A percentile compares a stretch with the other conserved stretches of the same genome.
These are phyloP conservation scores for Gonapodya prolifera DNA, from an alignment of 192 early-diverging fungal genomes.

Conservation along the genomic window DNA sequence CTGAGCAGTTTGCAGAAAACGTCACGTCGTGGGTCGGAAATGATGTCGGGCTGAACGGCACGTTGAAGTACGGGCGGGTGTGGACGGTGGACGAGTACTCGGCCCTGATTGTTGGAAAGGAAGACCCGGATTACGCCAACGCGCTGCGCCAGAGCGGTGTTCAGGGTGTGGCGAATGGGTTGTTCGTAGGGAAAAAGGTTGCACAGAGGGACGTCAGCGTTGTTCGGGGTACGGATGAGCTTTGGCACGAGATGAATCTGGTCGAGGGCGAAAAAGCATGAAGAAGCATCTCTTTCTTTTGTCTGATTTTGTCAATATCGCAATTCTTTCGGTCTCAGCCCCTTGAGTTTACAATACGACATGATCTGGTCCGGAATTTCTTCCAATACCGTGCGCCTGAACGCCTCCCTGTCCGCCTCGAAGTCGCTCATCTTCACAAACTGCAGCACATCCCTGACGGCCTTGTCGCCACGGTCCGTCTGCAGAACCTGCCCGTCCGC, in stretches of 20 bases:
- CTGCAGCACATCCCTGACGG: neutral
- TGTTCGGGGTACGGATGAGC: neutral
- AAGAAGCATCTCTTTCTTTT: too few species aligned
- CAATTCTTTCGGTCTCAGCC: neutral
- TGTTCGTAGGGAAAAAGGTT: neutral
- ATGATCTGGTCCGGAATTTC: neutral
- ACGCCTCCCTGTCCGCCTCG: neutral
- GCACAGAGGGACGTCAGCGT: neutral
- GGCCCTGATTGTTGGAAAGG: neutral
- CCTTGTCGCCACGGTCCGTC: neutral
- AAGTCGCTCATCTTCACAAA: neutral
- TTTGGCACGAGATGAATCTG: neutral
- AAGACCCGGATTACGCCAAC: neutral
- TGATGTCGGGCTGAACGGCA: neutral
- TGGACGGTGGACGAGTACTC: neutral
- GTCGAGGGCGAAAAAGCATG: neutral
- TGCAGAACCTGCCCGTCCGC: neutral
- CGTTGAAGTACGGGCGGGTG: neutral
- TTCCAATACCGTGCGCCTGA: neutral
- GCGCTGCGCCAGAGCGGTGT: neutral
- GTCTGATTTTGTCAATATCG: too few species aligned
- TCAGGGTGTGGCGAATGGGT: neutral
- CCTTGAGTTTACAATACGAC: neutral
- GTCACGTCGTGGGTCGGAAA: neutral
- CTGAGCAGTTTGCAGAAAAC: neutral